Conservation (phyloP, 1,284 basidiomycete genomes). For the Athelia psychrophila region DNA sequence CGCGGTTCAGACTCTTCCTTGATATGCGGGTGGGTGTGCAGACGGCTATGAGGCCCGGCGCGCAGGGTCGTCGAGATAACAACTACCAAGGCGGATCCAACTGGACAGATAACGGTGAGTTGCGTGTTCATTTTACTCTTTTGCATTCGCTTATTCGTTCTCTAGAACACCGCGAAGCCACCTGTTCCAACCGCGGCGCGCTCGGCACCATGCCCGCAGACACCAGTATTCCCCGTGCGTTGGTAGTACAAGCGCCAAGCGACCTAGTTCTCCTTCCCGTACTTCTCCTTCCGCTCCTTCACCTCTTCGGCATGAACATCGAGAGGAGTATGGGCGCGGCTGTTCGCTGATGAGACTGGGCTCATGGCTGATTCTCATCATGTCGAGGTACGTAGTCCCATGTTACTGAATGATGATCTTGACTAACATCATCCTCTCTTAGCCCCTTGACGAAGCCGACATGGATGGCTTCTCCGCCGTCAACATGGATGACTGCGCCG, state of each 20-base stretch:
- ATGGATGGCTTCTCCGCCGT: no score
- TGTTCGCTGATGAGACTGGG: conserved; percentile 35
- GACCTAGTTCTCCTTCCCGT: conserved; percentile 40
- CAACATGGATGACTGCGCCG: no score
- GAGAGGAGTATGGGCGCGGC: conserved; percentile 34
- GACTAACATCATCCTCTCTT: no score
- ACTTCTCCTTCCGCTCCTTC: conserved; percentile 33
- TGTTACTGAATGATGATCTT: no score
- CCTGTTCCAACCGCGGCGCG: conserved; percentile 30
- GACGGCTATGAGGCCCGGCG: conserved; percentile 26
- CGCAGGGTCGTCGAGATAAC: conserved; percentile 17
- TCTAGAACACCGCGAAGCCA: conserved; percentile 30
- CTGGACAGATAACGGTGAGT: conserved; percentile 25
- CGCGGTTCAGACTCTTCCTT: no score
- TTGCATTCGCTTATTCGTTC: conserved; percentile 1
- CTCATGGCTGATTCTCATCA: conserved; percentile 46
- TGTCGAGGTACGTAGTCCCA: no score
- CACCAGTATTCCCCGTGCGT: conserved; percentile 43
- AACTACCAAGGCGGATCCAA: conserved; percentile 22
- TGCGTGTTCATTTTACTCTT: neutral
- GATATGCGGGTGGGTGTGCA: no score
- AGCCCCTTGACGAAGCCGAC: no score
- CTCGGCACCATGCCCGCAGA: conserved; percentile 18
- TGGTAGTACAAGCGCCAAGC: conserved; percentile 41
- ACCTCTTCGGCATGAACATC: conserved; percentile 37